Evolutionary conservation across 495 filamentous ascomycete genomes (phyloP).

Genomic region (Corynascus novoguineensis): DNA sequence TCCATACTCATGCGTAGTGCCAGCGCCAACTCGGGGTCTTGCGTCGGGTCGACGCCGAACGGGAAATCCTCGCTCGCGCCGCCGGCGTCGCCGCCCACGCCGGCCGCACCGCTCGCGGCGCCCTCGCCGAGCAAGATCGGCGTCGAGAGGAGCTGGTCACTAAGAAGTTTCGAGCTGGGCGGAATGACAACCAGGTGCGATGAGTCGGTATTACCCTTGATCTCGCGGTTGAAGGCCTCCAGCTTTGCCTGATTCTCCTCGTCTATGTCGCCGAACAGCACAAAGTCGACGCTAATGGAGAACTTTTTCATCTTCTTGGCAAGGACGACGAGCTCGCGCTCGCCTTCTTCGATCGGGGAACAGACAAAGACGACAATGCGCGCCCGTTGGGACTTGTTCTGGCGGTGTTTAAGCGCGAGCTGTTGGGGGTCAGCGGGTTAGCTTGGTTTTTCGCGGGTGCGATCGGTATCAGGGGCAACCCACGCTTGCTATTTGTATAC

Average conservation of each 20-base stretch:
- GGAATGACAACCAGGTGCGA: constrained; percentile 87
- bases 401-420: constrained; percentile 96
- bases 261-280: constrained; percentile 89
- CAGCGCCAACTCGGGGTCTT: constrained; percentile 88
- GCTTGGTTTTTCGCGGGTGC: background rate
- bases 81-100: constrained; percentile 54
- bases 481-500: constrained; percentile 91
- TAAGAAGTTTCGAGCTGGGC: constrained; percentile 83
- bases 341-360: constrained; percentile 80
- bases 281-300: constrained; percentile 83
- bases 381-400: constrained; percentile 92
- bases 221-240: constrained; percentile 82
- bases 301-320: constrained; percentile 99
- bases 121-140: constrained; percentile 82
- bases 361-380: constrained; percentile 95
- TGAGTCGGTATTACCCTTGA: constrained; percentile 75
- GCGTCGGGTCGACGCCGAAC: constrained; percentile 72
- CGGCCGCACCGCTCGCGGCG: constrained; percentile 43
- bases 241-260: constrained; percentile 84
- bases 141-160: constrained; percentile 85
- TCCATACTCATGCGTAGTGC: constrained; percentile 98
- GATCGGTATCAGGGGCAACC: constrained; percentile 29
- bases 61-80: constrained; percentile 50
- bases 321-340: constrained; percentile 81
- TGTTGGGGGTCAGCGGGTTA: constrained; percentile 30